Evolutionary conservation across 176 grass and related monocot species (phyloP).

Genomic region (Dendrocalamus sinicus): DNA sequence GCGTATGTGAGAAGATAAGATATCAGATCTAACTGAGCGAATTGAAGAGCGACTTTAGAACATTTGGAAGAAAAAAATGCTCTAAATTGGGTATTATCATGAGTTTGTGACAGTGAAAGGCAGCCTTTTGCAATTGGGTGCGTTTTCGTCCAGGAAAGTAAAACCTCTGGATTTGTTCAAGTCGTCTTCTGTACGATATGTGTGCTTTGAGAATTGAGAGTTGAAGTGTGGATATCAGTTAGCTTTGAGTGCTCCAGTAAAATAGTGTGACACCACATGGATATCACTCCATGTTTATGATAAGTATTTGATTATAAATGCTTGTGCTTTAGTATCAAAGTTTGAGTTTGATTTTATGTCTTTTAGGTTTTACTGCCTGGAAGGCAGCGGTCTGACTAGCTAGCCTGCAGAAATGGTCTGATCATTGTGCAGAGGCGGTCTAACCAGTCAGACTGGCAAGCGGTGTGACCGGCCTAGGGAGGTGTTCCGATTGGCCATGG

Average conservation of each 20-base stretch:
- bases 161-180: not conserved
- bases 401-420: no score
- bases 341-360: no score
- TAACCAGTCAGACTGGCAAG: no score
- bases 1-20: constrained; percentile 29
- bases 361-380: no score
- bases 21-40: constrained; percentile 14
- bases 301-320: no score
- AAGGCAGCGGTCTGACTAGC: no score
- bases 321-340: no score
- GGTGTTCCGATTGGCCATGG: no score
- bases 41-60: constrained; percentile 18
- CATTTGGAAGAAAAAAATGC: constrained; percentile 8
- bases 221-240: constrained; percentile 15
- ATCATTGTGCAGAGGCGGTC: no score
- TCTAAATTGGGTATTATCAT: constrained; percentile 13
- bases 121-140: constrained; percentile 7
- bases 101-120: constrained; percentile 19
- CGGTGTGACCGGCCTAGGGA: no score
- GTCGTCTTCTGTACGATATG: not conserved
- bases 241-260: not conserved
- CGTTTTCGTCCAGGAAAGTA: not conserved
- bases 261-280: not conserved
- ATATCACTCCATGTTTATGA: no score
- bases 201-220: not conserved